These are phyloP conservation scores for Leccinum disarticulatum DNA, from an alignment of 768 basidiomycete species.

Conservation along the genomic window DNA sequence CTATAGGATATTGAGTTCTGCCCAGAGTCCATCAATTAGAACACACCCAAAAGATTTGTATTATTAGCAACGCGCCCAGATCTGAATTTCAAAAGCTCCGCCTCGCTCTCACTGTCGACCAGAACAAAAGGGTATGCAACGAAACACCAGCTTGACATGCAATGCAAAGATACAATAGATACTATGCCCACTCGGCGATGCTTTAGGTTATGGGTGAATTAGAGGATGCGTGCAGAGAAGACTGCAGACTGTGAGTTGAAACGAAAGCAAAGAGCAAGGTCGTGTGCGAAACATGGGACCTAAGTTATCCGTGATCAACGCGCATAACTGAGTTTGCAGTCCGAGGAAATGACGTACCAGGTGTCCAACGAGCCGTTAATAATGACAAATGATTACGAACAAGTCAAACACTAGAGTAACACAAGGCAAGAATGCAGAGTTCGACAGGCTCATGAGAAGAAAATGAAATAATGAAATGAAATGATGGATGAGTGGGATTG, in stretches of 20 bases:
- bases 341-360: constrained; percentile 9
- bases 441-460: neutral
- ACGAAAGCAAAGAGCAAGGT: neutral
- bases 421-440: neutral
- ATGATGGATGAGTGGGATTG: neutral
- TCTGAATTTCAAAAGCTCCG: neutral
- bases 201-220: constrained; percentile 9
- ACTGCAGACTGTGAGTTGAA: neutral
- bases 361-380: neutral
- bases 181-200: constrained; percentile 14
- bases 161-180: constrained; percentile 10
- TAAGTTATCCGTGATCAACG: constrained; percentile 9
- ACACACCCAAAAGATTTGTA: neutral
- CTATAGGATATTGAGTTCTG: neutral
- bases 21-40: neutral
- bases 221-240: neutral
- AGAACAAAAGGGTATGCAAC: neutral
- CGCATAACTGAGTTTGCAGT: neutral
- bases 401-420: neutral
- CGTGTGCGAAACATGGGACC: neutral
- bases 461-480: neutral
- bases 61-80: neutral
- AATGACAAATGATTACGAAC: constrained; percentile 3
- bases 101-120: neutral
- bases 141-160: constrained; percentile 2